Evolutionary conservation across 148 eudicot species (phyloP), one percentile per base, ranked within the genome.

Genomic region (Chenopodium formosanum): DNA sequence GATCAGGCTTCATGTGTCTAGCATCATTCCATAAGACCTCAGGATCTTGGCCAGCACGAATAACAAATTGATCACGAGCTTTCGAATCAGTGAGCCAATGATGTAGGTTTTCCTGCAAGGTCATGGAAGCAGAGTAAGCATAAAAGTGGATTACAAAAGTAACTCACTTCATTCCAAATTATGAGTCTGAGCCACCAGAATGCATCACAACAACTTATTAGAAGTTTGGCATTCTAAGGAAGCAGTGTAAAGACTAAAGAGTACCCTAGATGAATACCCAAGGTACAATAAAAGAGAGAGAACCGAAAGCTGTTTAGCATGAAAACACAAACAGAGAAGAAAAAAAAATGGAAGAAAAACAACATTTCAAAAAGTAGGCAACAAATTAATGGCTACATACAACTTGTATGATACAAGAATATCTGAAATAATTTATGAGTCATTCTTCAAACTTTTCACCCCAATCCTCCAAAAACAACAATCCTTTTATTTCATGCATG

Each of bases 11-110:
- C 84, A 86, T 34, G 19, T 91, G 99, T 76, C 99, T 94, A n/a
- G 99, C 97, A 87, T 96, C 98, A 82, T 96, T 96, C 99, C 99
- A 96, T 1, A 91, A 83, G 74, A 96, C 95, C 87, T 96, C 98
- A 4, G 98, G 90, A 85, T 94, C 99, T 23, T 84, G 75, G 69
- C 92, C 97, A 82, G 97, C 87, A 85, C 97, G 98, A 78, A 96
- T 94, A 52, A 94, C 98, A 86, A 90, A 96, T 82, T 96, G 99
- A 87, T 94, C 99, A 70, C 98, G 87, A 66, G 97, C 99, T 85
- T 94, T 94, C 63, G 90, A 86, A 88, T 96, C 99, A 84, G 94
- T 90, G 71, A 96, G 98, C 98, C 99, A 96, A 25, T 84, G 89
- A 74, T 91, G 98, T 32, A 96, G 85, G 85, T 94, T 92, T 85